A percentile compares a stretch with the other conserved stretches of the same genome.
Evolutionary conservation across 2,329 filamentous ascomycete species (phyloP).

Genomic region (Aureobasidium uvarum): DNA sequence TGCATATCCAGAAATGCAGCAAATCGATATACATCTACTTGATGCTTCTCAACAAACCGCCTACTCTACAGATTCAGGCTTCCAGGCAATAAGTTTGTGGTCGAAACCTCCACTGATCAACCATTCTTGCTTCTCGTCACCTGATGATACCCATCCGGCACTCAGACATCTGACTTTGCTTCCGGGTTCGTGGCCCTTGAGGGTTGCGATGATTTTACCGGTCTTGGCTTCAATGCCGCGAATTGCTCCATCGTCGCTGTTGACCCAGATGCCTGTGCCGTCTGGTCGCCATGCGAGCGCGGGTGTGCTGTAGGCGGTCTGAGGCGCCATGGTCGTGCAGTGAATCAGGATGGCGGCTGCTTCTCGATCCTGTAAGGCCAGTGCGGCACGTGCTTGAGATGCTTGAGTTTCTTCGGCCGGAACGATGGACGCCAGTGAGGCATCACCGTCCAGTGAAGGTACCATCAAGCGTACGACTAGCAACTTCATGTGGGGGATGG

Average conservation of each 20-base stretch:
- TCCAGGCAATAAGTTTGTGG: conserved; percentile 60
- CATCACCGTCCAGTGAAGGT: conserved; percentile 1
- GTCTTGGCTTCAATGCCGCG: conserved; percentile 59
- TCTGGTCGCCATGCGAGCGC: conserved; percentile 61
- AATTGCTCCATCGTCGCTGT: conserved; percentile 62
- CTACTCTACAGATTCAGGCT: conserved; percentile 27
- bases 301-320: conserved; percentile 63
- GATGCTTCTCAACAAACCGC: background rate
- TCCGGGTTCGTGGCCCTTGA: conserved; percentile 56
- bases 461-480: conserved; percentile 23
- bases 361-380: conserved; percentile 56
- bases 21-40: background rate
- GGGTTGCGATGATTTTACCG: conserved; percentile 54
- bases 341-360: conserved; percentile 60
- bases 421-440: conserved; percentile 30
- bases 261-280: conserved; percentile 58
- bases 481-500: conserved; percentile 55
- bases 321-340: conserved; percentile 60
- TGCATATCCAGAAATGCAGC: too few relatives aligned
- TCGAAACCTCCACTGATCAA: conserved; percentile 65
- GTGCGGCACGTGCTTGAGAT: conserved; percentile 53
- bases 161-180: conserved; percentile 60
- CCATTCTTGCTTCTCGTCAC: conserved; percentile 48
- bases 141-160: conserved; percentile 47
- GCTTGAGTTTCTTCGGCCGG: conserved; percentile 33